These are phyloP conservation scores for Trametes cingulata DNA, from an alignment of 768 basidiomycete species.

Conservation along the genomic window DNA sequence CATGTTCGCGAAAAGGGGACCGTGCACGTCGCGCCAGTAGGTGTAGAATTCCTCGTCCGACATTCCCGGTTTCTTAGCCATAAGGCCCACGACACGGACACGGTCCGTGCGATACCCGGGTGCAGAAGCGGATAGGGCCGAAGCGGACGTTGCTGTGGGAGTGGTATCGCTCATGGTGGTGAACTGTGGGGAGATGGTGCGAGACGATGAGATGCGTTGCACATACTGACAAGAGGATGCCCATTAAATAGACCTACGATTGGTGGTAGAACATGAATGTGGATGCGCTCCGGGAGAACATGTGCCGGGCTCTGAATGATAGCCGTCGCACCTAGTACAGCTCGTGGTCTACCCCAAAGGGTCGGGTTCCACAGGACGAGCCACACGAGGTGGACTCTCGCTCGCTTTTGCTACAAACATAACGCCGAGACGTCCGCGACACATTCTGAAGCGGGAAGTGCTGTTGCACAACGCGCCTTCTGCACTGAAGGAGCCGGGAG, in stretches of 20 bases:
- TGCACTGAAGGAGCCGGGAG: too few species aligned
- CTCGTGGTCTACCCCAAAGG: neutral
- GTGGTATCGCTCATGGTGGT: neutral
- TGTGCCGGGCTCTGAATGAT: neutral
- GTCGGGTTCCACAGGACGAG: neutral
- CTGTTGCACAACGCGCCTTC: too few species aligned
- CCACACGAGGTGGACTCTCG: too few species aligned
- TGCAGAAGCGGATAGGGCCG: neutral
- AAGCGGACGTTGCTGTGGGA: neutral
- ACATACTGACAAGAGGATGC: too few species aligned
- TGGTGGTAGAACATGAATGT: neutral
- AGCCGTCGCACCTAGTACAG: neutral
- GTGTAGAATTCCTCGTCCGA: slow-evolving; percentile 11
- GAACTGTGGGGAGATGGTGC: too few species aligned
- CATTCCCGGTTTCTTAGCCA: slow-evolving; percentile 10
- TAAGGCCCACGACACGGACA: slow-evolving; percentile 1
- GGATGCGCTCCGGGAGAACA: neutral
- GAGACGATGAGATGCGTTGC: neutral
- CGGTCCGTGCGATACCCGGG: slow-evolving; percentile 4
- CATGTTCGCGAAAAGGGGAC: slow-evolving; percentile 10
- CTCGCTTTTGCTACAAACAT: too few species aligned
- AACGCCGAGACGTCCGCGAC: too few species aligned
- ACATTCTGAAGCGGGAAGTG: too few species aligned
- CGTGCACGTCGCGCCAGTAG: slow-evolving; percentile 12
- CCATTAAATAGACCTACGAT: neutral